Base-by-base conservation (phyloP, 2,329 filamentous ascomycete genomes). In the Xylaria multiplex region DNA sequence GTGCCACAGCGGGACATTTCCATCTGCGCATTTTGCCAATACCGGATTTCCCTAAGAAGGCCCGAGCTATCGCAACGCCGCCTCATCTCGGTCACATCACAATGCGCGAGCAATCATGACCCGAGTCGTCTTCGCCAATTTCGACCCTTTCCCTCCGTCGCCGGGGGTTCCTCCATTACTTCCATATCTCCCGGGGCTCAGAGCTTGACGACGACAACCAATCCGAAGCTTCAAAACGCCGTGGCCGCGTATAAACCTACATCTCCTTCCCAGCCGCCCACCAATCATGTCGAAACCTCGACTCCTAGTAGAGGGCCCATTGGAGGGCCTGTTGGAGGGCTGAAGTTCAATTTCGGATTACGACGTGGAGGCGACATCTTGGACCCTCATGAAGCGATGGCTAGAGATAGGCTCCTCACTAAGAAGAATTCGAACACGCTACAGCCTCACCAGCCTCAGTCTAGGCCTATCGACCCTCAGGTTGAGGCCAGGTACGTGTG, bases 1-100 rank as follows among this genome's bases (percentile, higher is more conserved):
- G 50, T 11, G 8, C 65, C 9, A 49, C 55, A 76, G 76, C 71
- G 70, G 64, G 72, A 74, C 63, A 72, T 65, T 63, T 76, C 73
- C 48, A 72, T 77, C 65, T 77, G 64, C n/a, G 35, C 66, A 61
- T 24, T 57, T 46, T 69, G 67, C 50, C 65, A 52, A 56, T 46
- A 65, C 45, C 65, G 67, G 3, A 32, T 65, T 16, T 64, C 61
- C 49, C 55, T 63, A 5, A 55, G 32, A 58, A 24, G 22, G 24
- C 42, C 32, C 16, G 22, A n/a, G 43, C 50, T 19, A 13, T 19
- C 22, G n/a, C 48, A 37, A 8, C 32, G 7, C 19, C 57, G 52
- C 8, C 56, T 35, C 45, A 54, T 64, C 32, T 61, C 65, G 5
- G 56, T 13, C 19, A 45, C 55, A 43, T 30, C 37, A 27, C 48